These are phyloP conservation scores for Leucocoprinus sp. DNA, from an alignment of 768 basidiomycete genomes.

Conservation along the genomic window DNA sequence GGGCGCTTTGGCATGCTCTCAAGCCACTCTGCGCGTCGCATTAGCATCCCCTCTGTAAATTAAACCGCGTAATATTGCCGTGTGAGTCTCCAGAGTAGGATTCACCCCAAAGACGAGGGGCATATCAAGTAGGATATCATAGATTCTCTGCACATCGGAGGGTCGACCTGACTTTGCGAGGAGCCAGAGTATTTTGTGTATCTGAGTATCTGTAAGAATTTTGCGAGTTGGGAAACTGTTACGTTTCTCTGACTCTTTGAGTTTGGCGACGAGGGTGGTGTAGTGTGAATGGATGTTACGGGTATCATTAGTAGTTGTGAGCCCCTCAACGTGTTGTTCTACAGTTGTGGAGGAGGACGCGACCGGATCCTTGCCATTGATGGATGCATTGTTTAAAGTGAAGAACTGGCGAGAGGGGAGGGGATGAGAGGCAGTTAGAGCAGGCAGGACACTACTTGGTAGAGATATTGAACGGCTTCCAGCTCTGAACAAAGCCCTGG, in stretches of 20 bases:
- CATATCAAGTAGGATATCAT: slow-evolving; percentile 44
- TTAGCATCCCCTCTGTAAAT: slow-evolving; percentile 33
- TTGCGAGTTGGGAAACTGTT: not conserved
- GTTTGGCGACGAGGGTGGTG: slow-evolving; percentile 22
- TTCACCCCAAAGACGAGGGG: slow-evolving; percentile 36
- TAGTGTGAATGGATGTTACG: slow-evolving; percentile 30
- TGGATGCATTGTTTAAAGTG: not conserved
- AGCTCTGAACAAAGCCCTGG: slow-evolving; percentile 32
- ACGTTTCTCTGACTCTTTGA: slow-evolving; percentile 15
- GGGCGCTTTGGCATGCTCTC: slow-evolving; percentile 43
- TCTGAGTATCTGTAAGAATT: slow-evolving; percentile 20
- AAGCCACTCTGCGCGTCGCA: slow-evolving; percentile 43
- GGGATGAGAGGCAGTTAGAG: not conserved
- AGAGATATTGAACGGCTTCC: slow-evolving; percentile 19
- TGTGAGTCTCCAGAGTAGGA: slow-evolving; percentile 40
- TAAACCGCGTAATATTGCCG: slow-evolving; percentile 40
- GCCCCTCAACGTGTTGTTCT: slow-evolving; percentile 14
- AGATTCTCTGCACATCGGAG: slow-evolving; percentile 46
- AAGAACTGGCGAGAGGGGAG: slow-evolving; percentile 13
- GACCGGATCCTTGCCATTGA: not conserved
- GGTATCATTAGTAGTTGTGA: slow-evolving; percentile 19
- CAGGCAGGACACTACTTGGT: slow-evolving; percentile 3
- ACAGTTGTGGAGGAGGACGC: slow-evolving; percentile 15
- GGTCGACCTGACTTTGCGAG: slow-evolving; percentile 46
- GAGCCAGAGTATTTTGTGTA: slow-evolving; percentile 31